A percentile compares a stretch with the other conserved stretches of the same genome.
These are phyloP conservation scores for Babesia bigemina DNA, from an alignment of 169 alveolate genomes.

Conservation along the genomic window DNA sequence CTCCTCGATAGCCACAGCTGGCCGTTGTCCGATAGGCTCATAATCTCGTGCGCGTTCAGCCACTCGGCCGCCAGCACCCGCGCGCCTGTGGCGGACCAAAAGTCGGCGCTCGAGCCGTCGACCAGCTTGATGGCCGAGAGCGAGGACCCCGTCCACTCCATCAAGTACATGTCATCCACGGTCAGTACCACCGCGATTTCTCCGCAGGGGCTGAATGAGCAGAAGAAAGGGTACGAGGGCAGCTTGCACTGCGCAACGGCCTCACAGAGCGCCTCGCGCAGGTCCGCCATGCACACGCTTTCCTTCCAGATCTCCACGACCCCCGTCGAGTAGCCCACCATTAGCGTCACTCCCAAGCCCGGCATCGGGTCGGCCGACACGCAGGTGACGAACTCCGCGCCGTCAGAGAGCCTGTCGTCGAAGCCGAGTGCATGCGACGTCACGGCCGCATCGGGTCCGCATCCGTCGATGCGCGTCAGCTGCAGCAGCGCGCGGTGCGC, in stretches of 20 bases:
- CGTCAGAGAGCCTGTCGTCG: constrained; percentile 10
- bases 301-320: constrained; percentile 38
- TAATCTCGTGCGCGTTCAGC: constrained; percentile 35
- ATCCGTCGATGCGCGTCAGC: neutral
- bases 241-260: constrained; percentile 36
- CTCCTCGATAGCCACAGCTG: constrained; percentile 41
- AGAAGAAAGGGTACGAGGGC: constrained; percentile 27
- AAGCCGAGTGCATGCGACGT: constrained; percentile 23
- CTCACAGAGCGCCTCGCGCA: constrained; percentile 40
- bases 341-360: constrained; percentile 21
- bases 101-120: constrained; percentile 20
- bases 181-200: constrained; percentile 25
- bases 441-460: neutral
- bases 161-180: constrained; percentile 26
- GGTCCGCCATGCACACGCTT: constrained; percentile 29
- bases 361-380: constrained; percentile 29
- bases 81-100: constrained; percentile 11
- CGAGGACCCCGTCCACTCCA: constrained; percentile 37
- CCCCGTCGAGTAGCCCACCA: constrained; percentile 37
- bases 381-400: constrained; percentile 21
- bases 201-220: constrained; percentile 34
- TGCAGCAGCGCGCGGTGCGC: constrained; percentile 11
- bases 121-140: constrained; percentile 26
- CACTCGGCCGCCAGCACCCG: constrained; percentile 44
- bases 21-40: constrained; percentile 41